phyloP scores from a whole-genome alignment of 1,139 yeast species.

The Pichia sp. region DNA sequence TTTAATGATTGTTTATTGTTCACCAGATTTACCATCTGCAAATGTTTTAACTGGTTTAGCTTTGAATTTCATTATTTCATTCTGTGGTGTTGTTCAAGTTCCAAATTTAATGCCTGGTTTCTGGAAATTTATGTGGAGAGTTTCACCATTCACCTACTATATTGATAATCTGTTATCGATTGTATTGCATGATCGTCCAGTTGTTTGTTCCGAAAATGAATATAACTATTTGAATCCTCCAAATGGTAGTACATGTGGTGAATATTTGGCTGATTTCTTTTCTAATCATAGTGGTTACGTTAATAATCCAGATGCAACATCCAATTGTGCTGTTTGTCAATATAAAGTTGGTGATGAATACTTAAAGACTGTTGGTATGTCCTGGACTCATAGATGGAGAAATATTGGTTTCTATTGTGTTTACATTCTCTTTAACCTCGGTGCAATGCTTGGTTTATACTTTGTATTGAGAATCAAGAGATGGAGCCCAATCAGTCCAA shows the following conservation, averaged over 20 bases:
- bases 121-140: slow-evolving; percentile 63
- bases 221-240: slow-evolving; percentile 47
- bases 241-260: slow-evolving; percentile 46
- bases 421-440: slow-evolving; percentile 46
- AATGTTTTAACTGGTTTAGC: slow-evolving; percentile 46
- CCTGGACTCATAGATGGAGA: slow-evolving; percentile 51
- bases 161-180: slow-evolving; percentile 47
- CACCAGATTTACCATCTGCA: slow-evolving; percentile 56
- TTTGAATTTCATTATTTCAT: slow-evolving; percentile 45
- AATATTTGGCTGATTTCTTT: slow-evolving; percentile 36
- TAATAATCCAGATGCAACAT: slow-evolving; percentile 41
- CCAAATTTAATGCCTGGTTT: slow-evolving; percentile 51
- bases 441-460: slow-evolving; percentile 13
- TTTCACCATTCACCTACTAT: slow-evolving; percentile 60
- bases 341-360: slow-evolving; percentile 49
- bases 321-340: slow-evolving; percentile 52
- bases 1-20: slow-evolving; percentile 42
- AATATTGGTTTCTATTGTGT: slow-evolving; percentile 55
- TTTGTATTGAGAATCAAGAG: slow-evolving; percentile 10
- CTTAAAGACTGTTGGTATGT: slow-evolving; percentile 37
- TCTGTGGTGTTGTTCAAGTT: slow-evolving; percentile 60
- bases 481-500: slow-evolving; percentile 2
- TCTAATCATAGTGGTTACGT: slow-evolving; percentile 44
- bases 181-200: slow-evolving; percentile 46
- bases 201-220: slow-evolving; percentile 46